Percentiles rank a stretch among this genome's conserved stretches.
Evolutionary conservation across 2,329 filamentous ascomycete species (phyloP).

Genomic region (Chaetomiaceae sp.): DNA sequence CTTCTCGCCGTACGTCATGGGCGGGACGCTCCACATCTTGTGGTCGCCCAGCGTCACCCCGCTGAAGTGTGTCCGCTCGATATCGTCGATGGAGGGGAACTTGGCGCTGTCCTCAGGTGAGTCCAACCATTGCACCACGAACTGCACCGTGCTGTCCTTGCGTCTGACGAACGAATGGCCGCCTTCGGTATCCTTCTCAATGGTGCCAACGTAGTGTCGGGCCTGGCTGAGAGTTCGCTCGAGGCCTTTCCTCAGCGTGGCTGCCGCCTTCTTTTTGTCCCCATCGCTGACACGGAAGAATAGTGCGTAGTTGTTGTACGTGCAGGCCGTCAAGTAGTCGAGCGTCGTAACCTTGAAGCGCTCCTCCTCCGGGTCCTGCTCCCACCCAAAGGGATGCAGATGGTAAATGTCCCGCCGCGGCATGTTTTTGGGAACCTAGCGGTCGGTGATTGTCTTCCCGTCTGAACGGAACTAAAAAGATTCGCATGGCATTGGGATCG

Average conservation of each 20-base stretch:
- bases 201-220: conserved; percentile 33
- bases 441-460: too few relatives aligned
- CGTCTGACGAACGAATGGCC: conserved; percentile 28
- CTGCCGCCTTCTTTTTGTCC: conserved; percentile 24
- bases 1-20: conserved; percentile 36
- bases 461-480: too few relatives aligned
- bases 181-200: conserved; percentile 34
- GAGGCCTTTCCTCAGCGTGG: conserved; percentile 30
- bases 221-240: conserved; percentile 33
- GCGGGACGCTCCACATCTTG: conserved; percentile 29
- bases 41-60: conserved; percentile 30
- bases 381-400: conserved; percentile 31
- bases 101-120: conserved; percentile 19
- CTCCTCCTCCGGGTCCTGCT: conserved; percentile 32
- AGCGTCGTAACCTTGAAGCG: conserved; percentile 33
- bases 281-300: conserved; percentile 30
- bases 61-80: conserved; percentile 32
- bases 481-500: too few relatives aligned
- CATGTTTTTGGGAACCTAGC: too few relatives aligned
- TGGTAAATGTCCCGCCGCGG: neutral
- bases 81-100: conserved; percentile 34
- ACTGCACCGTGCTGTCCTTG: conserved; percentile 24
- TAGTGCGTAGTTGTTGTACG: conserved; percentile 34
- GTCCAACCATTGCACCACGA: conserved; percentile 28
- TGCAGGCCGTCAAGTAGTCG: conserved; percentile 29